phyloP scores from a whole-genome alignment of 768 basidiomycete species.

The Leucocoprinus leucothites region DNA sequence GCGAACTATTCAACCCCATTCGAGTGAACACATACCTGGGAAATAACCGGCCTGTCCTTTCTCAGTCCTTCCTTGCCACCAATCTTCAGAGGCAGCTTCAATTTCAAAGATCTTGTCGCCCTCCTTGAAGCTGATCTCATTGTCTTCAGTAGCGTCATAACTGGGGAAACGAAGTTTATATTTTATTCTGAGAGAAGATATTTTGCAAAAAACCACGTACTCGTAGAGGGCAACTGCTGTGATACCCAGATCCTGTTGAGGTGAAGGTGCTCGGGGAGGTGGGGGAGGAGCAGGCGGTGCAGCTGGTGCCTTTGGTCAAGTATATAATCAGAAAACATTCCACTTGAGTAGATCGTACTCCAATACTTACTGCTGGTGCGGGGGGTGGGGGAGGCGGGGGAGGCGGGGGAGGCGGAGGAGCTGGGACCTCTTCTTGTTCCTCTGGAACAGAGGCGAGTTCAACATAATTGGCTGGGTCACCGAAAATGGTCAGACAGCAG shows the following conservation, averaged over 20 bases:
- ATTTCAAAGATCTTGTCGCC: constrained; percentile 79
- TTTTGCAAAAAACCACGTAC: constrained; percentile 36
- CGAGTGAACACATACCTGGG: constrained; percentile 53
- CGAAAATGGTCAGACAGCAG: neutral
- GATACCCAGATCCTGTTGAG: constrained; percentile 50
- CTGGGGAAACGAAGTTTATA: constrained; percentile 29
- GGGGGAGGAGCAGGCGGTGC: constrained; percentile 35
- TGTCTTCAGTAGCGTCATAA: constrained; percentile 89
- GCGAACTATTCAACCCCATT: neutral
- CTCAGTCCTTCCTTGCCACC: constrained; percentile 74
- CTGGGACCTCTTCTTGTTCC: constrained; percentile 32
- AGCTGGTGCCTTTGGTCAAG: constrained; percentile 1
- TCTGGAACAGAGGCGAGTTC: constrained; percentile 59
- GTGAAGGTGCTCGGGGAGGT: constrained; percentile 43
- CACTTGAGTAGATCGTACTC: neutral
- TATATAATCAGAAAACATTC: neutral
- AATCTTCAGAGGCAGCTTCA: constrained; percentile 81
- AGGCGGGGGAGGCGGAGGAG: constrained; percentile 43
- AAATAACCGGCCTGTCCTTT: constrained; percentile 65
- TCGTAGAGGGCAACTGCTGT: constrained; percentile 68
- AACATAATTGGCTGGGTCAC: constrained; percentile 79
- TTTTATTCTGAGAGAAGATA: neutral
- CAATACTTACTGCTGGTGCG: constrained; percentile 21
- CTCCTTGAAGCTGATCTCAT: constrained; percentile 83
- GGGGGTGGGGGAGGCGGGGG: constrained; percentile 61